These are phyloP conservation scores for Cyberlindnera mrakii DNA, from an alignment of 805 yeast genomes.

Conservation along the genomic window DNA sequence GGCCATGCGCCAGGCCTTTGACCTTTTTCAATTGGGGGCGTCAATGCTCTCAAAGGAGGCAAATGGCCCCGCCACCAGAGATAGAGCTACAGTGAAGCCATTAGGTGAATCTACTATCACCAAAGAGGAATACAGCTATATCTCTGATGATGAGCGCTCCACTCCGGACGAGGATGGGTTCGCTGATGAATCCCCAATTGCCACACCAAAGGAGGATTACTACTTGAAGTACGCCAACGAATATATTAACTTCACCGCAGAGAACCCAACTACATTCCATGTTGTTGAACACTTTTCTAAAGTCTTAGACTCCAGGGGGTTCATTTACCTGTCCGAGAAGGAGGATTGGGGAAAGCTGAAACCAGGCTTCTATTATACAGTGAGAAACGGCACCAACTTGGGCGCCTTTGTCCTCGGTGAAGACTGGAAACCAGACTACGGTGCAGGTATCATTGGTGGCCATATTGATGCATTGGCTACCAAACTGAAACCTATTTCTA, in stretches of 20 bases:
- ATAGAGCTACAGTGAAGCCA: background rate
- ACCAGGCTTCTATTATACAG: slow-evolving; percentile 58
- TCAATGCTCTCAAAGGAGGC: slow-evolving; percentile 14
- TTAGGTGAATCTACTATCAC: background rate
- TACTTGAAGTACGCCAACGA: slow-evolving; percentile 32
- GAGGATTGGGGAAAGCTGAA: slow-evolving; percentile 28
- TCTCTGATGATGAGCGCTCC: slow-evolving; percentile 14
- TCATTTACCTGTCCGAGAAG: slow-evolving; percentile 59
- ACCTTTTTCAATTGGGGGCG: slow-evolving; percentile 20
- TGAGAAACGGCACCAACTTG: slow-evolving; percentile 61
- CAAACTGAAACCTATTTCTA: slow-evolving; percentile 66
- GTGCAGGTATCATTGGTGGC: slow-evolving; percentile 67
- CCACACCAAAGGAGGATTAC: slow-evolving; percentile 17
- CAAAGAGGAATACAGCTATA: background rate
- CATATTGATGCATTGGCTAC: slow-evolving; percentile 72
- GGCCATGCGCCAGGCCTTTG: slow-evolving; percentile 22
- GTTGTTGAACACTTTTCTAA: slow-evolving; percentile 49
- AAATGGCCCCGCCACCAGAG: slow-evolving; percentile 1
- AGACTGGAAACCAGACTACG: slow-evolving; percentile 56
- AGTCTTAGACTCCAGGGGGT: slow-evolving; percentile 52
- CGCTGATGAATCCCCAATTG: slow-evolving; percentile 4
- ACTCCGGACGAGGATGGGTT: slow-evolving; percentile 19
- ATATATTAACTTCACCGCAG: slow-evolving; percentile 66
- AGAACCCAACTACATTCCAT: slow-evolving; percentile 71
- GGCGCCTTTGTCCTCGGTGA: slow-evolving; percentile 67